Evolutionary conservation across 1,139 yeast species (phyloP).

Genomic region (Pichia sp.): DNA sequence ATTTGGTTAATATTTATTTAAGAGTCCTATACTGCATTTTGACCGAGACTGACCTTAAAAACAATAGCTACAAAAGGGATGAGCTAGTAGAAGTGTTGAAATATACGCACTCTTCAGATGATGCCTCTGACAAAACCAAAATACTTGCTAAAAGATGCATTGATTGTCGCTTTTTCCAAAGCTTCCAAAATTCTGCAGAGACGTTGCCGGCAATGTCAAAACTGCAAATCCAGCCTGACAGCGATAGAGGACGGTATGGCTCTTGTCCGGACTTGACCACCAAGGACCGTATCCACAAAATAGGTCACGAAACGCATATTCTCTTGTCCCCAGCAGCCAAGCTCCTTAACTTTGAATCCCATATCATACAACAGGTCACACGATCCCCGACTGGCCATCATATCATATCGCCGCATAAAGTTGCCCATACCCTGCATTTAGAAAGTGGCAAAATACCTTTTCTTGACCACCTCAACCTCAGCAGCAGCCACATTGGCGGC

Average conservation of each 20-base stretch:
- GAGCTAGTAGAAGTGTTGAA: constrained; percentile 51
- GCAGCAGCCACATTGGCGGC: not conserved
- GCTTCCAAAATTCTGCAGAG: not conserved
- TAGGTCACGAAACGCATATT: constrained; percentile 2
- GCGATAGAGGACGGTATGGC: not conserved
- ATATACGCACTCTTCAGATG: constrained; percentile 37
- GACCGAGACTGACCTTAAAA: constrained; percentile 58
- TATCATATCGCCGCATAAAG: not conserved
- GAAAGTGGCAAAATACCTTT: not conserved
- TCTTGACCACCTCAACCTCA: not conserved
- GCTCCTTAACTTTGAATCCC: not conserved
- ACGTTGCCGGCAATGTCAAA: not conserved
- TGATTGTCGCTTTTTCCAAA: constrained; percentile 50
- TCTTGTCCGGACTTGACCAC: not conserved
- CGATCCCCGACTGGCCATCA: constrained; percentile 2
- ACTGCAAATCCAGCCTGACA: not conserved
- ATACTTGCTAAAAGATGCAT: constrained; percentile 63
- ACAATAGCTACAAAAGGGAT: constrained; percentile 52
- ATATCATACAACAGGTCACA: constrained; percentile 1
- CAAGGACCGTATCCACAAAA: not conserved
- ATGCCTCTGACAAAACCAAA: constrained; percentile 40
- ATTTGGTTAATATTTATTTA: constrained; percentile 67
- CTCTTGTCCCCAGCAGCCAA: constrained; percentile 1
- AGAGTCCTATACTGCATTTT: constrained; percentile 73
- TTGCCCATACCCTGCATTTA: not conserved